phyloP scores from a whole-genome alignment of 805 yeast species.

The Metschnikowia rubicola region DNA sequence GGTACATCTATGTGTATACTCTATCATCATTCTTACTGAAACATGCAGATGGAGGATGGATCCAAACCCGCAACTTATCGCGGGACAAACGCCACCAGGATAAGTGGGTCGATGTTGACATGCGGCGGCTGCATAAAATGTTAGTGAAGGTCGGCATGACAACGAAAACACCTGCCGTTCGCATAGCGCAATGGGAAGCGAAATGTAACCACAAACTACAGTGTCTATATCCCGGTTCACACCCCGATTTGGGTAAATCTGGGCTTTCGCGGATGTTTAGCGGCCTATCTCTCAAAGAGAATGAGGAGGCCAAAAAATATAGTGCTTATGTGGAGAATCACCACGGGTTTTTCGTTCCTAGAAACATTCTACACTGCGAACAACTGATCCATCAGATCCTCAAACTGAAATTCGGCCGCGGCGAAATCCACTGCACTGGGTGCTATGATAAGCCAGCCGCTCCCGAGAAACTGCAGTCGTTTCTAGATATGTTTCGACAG shows the following conservation, averaged over 20 bases:
- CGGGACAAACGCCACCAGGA: conserved; percentile 15
- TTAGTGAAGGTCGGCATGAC: conserved; percentile 56
- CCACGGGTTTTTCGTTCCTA: conserved; percentile 35
- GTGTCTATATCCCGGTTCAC: conserved; percentile 33
- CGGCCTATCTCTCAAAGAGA: conserved; percentile 5
- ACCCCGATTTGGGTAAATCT: conserved; percentile 8
- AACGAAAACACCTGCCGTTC: conserved; percentile 37
- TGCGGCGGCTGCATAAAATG: conserved; percentile 34
- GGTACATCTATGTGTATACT: conserved; percentile 52
- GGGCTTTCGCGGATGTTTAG: conserved; percentile 6
- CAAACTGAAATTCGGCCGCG: conserved; percentile 42
- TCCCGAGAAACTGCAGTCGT: not conserved
- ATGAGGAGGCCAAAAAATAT: not conserved
- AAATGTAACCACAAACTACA: conserved; percentile 47
- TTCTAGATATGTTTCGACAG: conserved; percentile 7
- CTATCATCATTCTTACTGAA: conserved; percentile 36
- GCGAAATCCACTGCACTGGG: conserved; percentile 47
- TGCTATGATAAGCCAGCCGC: conserved; percentile 25
- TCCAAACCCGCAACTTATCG: conserved; percentile 34
- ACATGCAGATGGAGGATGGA: conserved; percentile 28
- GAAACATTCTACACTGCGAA: conserved; percentile 37
- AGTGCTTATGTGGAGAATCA: conserved; percentile 20
- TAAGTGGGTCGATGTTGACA: conserved; percentile 33
- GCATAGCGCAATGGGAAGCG: conserved; percentile 51
- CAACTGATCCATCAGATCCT: conserved; percentile 38